phyloP scores from a whole-genome alignment of 176 grass and related monocot species.

The Rhipidocladum racemiflorum region DNA sequence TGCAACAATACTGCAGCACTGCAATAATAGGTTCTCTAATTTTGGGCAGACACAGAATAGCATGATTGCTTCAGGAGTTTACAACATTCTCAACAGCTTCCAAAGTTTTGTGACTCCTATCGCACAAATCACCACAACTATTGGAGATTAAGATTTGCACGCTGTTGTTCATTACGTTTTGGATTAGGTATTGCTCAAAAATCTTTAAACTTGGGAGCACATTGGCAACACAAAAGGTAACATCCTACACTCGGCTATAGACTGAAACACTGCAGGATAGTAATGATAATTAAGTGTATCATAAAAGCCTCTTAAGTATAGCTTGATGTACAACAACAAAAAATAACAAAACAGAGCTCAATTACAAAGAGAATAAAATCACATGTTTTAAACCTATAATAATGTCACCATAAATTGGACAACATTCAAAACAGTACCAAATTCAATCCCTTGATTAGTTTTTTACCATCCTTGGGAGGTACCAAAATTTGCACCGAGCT shows the following conservation, averaged over 20 bases:
- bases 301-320: not conserved
- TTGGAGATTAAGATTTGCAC: not conserved
- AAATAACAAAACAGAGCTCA: not conserved
- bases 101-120: not conserved
- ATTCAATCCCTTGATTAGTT: not conserved
- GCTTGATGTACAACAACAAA: not conserved
- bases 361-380: not conserved
- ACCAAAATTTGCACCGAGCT: too few species aligned
- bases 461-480: too few species aligned
- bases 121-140: not conserved
- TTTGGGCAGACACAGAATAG: not conserved
- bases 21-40: not conserved
- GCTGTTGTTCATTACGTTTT: not conserved
- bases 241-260: slow-evolving; percentile 10
- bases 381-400: not conserved
- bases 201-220: not conserved
- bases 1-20: not conserved
- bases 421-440: not conserved
- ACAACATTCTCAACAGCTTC: not conserved
- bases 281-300: not conserved
- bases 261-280: not conserved
- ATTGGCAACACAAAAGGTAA: not conserved
- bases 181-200: not conserved
- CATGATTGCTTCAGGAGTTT: not conserved
- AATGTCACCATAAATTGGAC: not conserved